These are phyloP conservation scores for Naganishia vaughanmartiniae DNA, from an alignment of 768 basidiomycete genomes.

Conservation along the genomic window DNA sequence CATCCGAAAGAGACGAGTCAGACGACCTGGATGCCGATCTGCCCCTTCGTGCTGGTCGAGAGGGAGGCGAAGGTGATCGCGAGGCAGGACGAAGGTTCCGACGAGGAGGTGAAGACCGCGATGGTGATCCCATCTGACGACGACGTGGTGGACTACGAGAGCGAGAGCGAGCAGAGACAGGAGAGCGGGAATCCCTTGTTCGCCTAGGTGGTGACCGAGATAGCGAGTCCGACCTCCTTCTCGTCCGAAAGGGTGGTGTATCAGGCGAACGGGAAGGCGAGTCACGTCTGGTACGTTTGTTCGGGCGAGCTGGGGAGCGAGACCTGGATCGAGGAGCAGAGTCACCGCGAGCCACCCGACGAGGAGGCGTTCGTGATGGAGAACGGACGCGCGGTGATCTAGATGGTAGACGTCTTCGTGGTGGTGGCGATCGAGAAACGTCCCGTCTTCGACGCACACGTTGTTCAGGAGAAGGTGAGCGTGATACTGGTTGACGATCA, in stretches of 20 bases:
- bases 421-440: not conserved
- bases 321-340: not conserved
- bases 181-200: slow-evolving; percentile 1
- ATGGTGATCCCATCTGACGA: slow-evolving; percentile 17
- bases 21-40: slow-evolving; percentile 3
- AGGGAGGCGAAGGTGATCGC: slow-evolving; percentile 8
- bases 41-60: not conserved
- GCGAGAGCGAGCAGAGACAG: slow-evolving; percentile 5
- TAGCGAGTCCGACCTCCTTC: not conserved
- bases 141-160: not conserved
- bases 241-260: slow-evolving; percentile 1
- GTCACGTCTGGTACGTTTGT: slow-evolving; percentile 15
- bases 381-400: slow-evolving; percentile 12
- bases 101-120: slow-evolving; percentile 12
- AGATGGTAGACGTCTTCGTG: slow-evolving; percentile 10
- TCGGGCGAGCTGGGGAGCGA: slow-evolving; percentile 2
- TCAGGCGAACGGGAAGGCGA: slow-evolving; percentile 22
- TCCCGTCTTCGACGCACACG: slow-evolving; percentile 6
- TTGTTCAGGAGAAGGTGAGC: slow-evolving; percentile 6
- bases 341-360: not conserved
- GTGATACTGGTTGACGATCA: slow-evolving; percentile 5
- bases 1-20: slow-evolving; percentile 16
- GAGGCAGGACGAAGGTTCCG: slow-evolving; percentile 12
- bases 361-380: slow-evolving; percentile 6
- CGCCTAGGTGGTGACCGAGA: slow-evolving; percentile 4